phyloP scores from a whole-genome alignment of 2,329 filamentous ascomycete genomes.

The Colletotrichum camelliae region DNA sequence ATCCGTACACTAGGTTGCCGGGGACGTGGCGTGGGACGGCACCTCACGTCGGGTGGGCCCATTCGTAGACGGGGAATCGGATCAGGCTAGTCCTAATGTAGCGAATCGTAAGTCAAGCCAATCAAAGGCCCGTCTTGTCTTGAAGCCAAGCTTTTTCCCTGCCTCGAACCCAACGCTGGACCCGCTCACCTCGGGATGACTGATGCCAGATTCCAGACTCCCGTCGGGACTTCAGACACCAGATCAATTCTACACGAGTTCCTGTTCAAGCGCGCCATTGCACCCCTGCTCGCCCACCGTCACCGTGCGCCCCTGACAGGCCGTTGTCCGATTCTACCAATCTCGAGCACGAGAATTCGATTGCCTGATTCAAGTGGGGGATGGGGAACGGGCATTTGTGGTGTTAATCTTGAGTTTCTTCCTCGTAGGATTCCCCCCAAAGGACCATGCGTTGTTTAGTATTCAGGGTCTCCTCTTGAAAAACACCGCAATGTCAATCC shows the following conservation, averaged over 20 bases:
- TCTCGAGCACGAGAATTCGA: conserved; percentile 1
- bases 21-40: not conserved
- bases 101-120: conserved; percentile 5
- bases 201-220: not conserved
- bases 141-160: conserved; percentile 1
- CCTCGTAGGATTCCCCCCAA: not conserved
- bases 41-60: not conserved
- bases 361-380: conserved; percentile 6
- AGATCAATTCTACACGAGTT: not conserved
- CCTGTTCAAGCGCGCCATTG: not conserved
- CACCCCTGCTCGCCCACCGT: not conserved
- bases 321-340: not conserved
- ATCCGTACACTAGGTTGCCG: too few relatives aligned
- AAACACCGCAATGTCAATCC: not conserved
- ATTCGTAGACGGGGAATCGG: not conserved
- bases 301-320: not conserved
- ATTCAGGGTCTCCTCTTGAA: not conserved
- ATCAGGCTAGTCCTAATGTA: not conserved
- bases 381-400: not conserved
- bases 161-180: not conserved
- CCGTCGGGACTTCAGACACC: not conserved
- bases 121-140: not conserved
- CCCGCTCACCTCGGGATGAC: not conserved
- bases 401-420: not conserved
- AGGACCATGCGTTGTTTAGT: not conserved